phyloP scores from a whole-genome alignment of 176 grass and related monocot species.

The Echinochloa phyllopogon region DNA sequence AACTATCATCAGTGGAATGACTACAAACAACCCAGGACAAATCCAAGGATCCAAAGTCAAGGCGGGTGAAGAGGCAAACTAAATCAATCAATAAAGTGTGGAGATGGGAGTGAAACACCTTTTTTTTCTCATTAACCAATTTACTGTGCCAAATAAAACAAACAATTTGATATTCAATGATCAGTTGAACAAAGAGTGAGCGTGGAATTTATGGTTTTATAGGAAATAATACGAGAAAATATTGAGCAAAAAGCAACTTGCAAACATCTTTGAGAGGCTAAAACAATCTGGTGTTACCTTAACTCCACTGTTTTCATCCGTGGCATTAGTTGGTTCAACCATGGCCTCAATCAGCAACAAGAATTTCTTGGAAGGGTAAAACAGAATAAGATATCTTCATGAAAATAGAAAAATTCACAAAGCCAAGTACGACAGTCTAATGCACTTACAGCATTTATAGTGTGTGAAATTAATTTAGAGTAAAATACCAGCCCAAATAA shows the following conservation, averaged over 20 bases:
- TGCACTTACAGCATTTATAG: background rate
- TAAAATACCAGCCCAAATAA: background rate
- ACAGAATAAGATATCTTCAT: constrained; percentile 35
- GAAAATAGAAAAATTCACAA: constrained; percentile 28
- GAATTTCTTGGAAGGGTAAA: constrained; percentile 65
- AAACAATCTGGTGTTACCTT: constrained; percentile 62
- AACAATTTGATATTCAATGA: background rate
- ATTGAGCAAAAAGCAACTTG: background rate
- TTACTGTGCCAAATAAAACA: constrained; percentile 13
- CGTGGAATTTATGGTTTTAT: constrained; percentile 12
- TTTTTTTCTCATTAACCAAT: constrained; percentile 5
- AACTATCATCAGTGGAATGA: background rate
- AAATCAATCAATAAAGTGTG: background rate
- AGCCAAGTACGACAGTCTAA: constrained; percentile 10
- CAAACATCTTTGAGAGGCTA: constrained; percentile 32
- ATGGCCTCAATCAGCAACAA: constrained; percentile 63
- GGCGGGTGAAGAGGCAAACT: background rate
- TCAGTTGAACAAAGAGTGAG: constrained; percentile 2
- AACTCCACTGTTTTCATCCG: constrained; percentile 40
- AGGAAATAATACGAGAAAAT: constrained; percentile 17
- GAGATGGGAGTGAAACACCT: background rate
- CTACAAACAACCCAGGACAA: background rate
- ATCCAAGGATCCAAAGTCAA: background rate
- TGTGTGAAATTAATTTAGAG: constrained; percentile 3
- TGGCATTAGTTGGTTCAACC: constrained; percentile 48